These are phyloP conservation scores for Solanum arcanum DNA, from an alignment of 257 asterid species.

Conservation along the genomic window DNA sequence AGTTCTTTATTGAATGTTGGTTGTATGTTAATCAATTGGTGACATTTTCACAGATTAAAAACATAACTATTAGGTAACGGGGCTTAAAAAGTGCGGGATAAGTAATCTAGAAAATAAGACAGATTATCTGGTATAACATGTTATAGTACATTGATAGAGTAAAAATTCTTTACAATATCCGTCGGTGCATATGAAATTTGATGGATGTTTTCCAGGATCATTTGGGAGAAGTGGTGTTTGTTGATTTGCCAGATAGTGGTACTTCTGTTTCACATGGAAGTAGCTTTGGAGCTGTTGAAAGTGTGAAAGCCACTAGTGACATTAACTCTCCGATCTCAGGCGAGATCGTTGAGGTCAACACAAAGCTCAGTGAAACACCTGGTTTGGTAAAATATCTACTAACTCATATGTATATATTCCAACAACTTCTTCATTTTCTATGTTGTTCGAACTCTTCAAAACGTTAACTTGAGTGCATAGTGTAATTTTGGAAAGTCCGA, in stretches of 20 bases:
- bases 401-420: background rate
- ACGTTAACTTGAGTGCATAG: background rate
- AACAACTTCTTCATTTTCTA: background rate
- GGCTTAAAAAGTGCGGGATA: background rate
- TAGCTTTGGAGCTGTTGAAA: constrained; percentile 71
- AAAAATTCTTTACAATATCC: background rate
- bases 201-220: constrained; percentile 39
- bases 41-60: background rate
- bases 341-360: constrained; percentile 64
- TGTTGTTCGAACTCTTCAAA: background rate
- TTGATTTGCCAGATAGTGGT: constrained; percentile 73
- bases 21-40: background rate
- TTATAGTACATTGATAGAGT: background rate
- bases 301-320: constrained; percentile 92
- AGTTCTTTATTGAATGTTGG: background rate
- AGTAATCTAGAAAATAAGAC: background rate
- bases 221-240: constrained; percentile 86
- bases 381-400: constrained; percentile 49
- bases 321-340: constrained; percentile 86
- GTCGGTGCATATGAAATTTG: too few relatives aligned
- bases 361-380: constrained; percentile 52
- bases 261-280: constrained; percentile 29
- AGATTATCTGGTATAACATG: background rate
- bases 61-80: background rate
- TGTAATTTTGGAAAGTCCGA: background rate